Percentiles rank a stretch among this genome's conserved stretches.
phyloP scores from a whole-genome alignment of 441 rosid genomes.

The Erodium texanum region DNA sequence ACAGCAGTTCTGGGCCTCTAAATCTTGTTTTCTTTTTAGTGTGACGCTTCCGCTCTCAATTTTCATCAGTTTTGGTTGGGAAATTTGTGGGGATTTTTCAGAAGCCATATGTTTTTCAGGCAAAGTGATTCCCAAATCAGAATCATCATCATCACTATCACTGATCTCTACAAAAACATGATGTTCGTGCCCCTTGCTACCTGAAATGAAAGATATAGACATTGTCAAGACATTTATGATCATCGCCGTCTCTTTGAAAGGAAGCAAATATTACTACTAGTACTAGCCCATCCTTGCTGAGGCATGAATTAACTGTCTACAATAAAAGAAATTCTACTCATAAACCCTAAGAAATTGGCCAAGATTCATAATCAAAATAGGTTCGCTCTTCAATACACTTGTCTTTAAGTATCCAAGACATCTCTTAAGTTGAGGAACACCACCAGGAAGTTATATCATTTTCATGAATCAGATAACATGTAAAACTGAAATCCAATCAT shows the following conservation, averaged over 20 bases:
- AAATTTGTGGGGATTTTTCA: background rate
- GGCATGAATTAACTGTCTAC: too few relatives aligned
- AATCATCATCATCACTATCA: constrained; percentile 3
- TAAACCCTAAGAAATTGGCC: too few relatives aligned
- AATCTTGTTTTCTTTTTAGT: background rate
- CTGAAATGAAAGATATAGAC: constrained; percentile 4
- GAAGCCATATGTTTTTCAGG: background rate
- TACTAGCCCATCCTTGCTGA: too few relatives aligned
- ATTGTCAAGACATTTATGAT: background rate
- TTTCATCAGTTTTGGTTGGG: background rate
- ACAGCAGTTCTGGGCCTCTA: background rate
- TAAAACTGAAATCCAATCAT: too few relatives aligned
- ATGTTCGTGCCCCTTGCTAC: background rate
- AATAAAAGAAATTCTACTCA: too few relatives aligned
- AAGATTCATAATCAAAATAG: too few relatives aligned
- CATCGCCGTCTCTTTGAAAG: too few relatives aligned
- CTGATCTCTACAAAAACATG: background rate
- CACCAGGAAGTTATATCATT: background rate
- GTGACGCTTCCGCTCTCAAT: background rate
- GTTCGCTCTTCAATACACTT: too few relatives aligned
- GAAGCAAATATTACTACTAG: too few relatives aligned
- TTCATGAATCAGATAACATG: background rate
- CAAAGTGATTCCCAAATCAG: background rate
- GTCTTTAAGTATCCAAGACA: background rate
- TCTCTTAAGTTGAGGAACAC: background rate